Percentiles rank a stretch among this genome's conserved stretches.
phyloP scores from a whole-genome alignment of 306 rosid species.

The Crotalaria pallida region DNA sequence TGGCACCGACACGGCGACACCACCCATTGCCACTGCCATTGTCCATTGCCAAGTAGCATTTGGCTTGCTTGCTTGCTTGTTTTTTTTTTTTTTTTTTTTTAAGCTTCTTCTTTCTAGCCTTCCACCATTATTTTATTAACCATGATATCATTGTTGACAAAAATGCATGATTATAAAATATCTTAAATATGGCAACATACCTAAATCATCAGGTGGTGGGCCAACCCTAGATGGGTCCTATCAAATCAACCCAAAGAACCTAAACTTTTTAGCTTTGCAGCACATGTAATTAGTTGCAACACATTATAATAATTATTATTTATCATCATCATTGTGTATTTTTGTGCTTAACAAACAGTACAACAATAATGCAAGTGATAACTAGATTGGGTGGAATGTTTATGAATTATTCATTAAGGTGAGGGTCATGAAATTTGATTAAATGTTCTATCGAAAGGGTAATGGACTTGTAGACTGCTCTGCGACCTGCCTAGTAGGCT shows the following conservation, averaged over 20 bases:
- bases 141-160: slow-evolving; percentile 25
- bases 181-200: slow-evolving; percentile 49
- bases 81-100: slow-evolving; percentile 29
- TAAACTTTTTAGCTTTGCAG: slow-evolving; percentile 27
- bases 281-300: slow-evolving; percentile 22
- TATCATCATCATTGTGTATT: slow-evolving; percentile 16
- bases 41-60: neutral
- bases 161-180: slow-evolving; percentile 38
- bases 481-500: slow-evolving; percentile 25
- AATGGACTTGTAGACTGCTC: slow-evolving; percentile 20
- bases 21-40: neutral
- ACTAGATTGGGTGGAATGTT: slow-evolving; percentile 19
- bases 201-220: slow-evolving; percentile 36
- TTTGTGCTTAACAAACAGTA: slow-evolving; percentile 33
- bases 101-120: slow-evolving; percentile 20
- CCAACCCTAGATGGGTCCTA: slow-evolving; percentile 25
- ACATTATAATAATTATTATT: slow-evolving; percentile 15
- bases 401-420: slow-evolving; percentile 6
- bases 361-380: slow-evolving; percentile 56
- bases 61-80: slow-evolving; percentile 22
- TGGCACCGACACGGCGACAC: no score
- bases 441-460: slow-evolving; percentile 5
- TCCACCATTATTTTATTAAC: slow-evolving; percentile 20
- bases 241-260: slow-evolving; percentile 26
- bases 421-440: slow-evolving; percentile 31